A percentile compares a stretch with the other conserved stretches of the same genome.
Conservation (phyloP, 129 eudicot genomes). For the Centrapalus pauciflorus region DNA sequence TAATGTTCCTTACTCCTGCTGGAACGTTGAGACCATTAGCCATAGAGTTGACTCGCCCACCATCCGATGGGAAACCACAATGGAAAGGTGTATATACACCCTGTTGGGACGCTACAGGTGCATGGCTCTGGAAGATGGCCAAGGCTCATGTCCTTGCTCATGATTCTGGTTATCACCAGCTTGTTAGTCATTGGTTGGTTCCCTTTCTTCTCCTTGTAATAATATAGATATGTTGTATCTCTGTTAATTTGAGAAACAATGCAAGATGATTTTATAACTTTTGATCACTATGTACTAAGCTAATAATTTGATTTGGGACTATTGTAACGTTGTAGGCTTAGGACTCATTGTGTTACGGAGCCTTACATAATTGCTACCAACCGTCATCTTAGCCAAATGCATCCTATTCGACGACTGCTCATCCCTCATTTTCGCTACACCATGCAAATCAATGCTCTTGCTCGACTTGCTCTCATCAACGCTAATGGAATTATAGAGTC, state of each 20-base stretch:
- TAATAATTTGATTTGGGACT: neutral
- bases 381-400: slow-evolving; percentile 75
- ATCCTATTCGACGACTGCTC: slow-evolving; percentile 56
- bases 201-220: neutral
- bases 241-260: neutral
- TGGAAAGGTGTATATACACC: slow-evolving; percentile 66
- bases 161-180: slow-evolving; percentile 70
- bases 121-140: slow-evolving; percentile 82
- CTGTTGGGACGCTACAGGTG: slow-evolving; percentile 46
- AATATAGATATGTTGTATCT: no score
- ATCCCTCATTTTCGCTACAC: slow-evolving; percentile 75
- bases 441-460: slow-evolving; percentile 76
- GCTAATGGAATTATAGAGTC: slow-evolving; percentile 63
- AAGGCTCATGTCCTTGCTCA: slow-evolving; percentile 81
- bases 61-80: slow-evolving; percentile 46
- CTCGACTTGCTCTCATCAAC: slow-evolving; percentile 50
- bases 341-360: slow-evolving; percentile 73
- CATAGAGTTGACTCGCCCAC: slow-evolving; percentile 80
- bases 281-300: no score
- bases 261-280: no score
- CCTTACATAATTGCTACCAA: slow-evolving; percentile 75
- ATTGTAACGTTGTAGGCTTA: slow-evolving; percentile 43
- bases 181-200: slow-evolving; percentile 71
- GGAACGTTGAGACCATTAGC: slow-evolving; percentile 62
- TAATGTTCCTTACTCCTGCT: slow-evolving; percentile 50